A percentile compares a stretch with the other conserved stretches of the same genome.
Conservation (phyloP, 768 basidiomycete species). For the Termitomyces sp. region DNA sequence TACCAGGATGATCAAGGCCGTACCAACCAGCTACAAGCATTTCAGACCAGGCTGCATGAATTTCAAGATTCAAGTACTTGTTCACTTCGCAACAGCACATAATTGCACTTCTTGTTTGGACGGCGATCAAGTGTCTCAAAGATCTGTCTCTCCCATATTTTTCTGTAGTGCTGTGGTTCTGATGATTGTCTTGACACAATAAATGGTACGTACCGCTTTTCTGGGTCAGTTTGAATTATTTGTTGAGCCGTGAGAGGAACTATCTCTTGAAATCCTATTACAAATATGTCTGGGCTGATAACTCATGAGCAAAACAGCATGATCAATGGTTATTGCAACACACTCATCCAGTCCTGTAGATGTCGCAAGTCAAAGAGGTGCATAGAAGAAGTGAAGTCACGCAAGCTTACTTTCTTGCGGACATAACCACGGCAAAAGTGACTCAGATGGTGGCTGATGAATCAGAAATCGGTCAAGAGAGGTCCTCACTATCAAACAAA, state of each 20-base stretch:
- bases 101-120: constrained; percentile 62
- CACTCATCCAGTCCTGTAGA: constrained; percentile 30
- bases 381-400: background rate
- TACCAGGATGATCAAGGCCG: constrained; percentile 82
- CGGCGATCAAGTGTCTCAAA: constrained; percentile 71
- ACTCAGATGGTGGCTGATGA: constrained; percentile 69
- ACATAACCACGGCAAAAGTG: constrained; percentile 86
- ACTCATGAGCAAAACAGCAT: constrained; percentile 8
- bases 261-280: constrained; percentile 93
- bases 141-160: constrained; percentile 81
- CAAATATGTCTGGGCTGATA: constrained; percentile 80
- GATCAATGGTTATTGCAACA: constrained; percentile 13
- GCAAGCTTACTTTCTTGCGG: constrained; percentile 63
- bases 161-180: constrained; percentile 36
- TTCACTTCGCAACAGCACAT: constrained; percentile 86
- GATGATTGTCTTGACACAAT: background rate
- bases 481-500: background rate
- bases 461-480: background rate
- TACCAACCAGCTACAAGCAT: constrained; percentile 77
- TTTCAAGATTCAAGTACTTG: constrained; percentile 48
- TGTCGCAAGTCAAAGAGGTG: background rate
- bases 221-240: constrained; percentile 93
- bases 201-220: constrained; percentile 59
- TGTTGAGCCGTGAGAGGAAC: constrained; percentile 97
- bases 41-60: constrained; percentile 3